phyloP scores from a whole-genome alignment of 2,329 filamentous ascomycete species.

The Microcyclospora tardicrescens region DNA sequence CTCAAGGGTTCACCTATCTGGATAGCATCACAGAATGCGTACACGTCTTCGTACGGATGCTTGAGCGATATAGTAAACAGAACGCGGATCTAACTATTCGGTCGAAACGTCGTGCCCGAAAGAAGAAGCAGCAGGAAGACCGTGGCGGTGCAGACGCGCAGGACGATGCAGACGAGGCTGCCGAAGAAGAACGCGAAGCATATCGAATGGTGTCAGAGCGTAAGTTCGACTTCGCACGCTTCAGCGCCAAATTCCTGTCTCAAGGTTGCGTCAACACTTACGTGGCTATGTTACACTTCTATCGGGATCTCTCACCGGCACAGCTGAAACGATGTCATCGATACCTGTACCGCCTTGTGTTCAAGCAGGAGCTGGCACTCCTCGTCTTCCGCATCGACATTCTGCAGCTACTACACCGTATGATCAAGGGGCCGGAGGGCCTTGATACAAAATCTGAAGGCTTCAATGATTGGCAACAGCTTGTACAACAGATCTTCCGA shows the following conservation, averaged over 20 bases:
- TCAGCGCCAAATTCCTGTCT: conserved; percentile 65
- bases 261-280: conserved; percentile 86
- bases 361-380: conserved; percentile 85
- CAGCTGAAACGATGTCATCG: conserved; percentile 88
- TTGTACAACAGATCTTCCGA: conserved; percentile 71
- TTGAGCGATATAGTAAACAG: conserved; percentile 88
- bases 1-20: conserved; percentile 85
- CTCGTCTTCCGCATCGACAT: conserved; percentile 87
- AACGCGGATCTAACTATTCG: conserved; percentile 89
- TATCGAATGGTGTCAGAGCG: conserved; percentile 65
- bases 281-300: conserved; percentile 64
- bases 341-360: conserved; percentile 85
- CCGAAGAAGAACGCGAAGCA: conserved; percentile 59
- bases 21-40: conserved; percentile 83
- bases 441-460: conserved; percentile 52
- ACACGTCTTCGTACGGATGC: conserved; percentile 80
- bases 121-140: conserved; percentile 47
- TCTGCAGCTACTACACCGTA: conserved; percentile 71
- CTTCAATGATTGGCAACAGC: conserved; percentile 82
- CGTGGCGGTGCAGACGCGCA: conserved; percentile 20
- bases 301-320: conserved; percentile 61
- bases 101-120: conserved; percentile 59
- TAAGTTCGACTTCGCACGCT: conserved; percentile 85
- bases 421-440: conserved; percentile 78
- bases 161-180: conserved; percentile 44